Evolutionary conservation across 1,139 yeast genomes (phyloP).

Genomic region (Sugiyamaella grinbergsii): DNA sequence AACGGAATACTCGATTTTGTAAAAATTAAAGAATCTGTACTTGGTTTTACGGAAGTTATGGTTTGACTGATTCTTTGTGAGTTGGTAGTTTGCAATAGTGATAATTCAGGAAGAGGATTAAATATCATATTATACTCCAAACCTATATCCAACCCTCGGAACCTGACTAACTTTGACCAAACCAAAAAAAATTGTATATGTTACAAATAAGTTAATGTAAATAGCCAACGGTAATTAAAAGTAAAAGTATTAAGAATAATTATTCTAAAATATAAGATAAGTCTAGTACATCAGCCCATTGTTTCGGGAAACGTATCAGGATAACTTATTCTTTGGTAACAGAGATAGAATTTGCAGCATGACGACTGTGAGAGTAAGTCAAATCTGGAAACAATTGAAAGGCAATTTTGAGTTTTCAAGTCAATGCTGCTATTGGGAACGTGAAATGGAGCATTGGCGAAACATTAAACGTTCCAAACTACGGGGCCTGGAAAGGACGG

Average conservation of each 20-base stretch:
- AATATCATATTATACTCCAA: conserved; percentile 12
- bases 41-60: background rate
- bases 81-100: background rate
- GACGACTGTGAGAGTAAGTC: background rate
- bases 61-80: background rate
- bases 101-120: background rate
- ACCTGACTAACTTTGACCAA: conserved; percentile 10
- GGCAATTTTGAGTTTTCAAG: conserved; percentile 5
- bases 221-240: conserved; percentile 1
- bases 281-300: conserved; percentile 5
- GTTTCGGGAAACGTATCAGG: conserved; percentile 15
- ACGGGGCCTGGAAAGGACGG: background rate
- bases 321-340: background rate
- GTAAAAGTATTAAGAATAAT: conserved; percentile 9
- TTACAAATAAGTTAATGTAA: conserved; percentile 6
- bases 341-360: background rate
- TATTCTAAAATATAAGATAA: conserved; percentile 5
- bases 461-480: conserved; percentile 2
- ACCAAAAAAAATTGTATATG: conserved; percentile 12
- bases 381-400: conserved; percentile 11
- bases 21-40: no score
- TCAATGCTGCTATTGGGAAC: conserved; percentile 8
- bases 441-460: background rate
- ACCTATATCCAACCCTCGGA: conserved; percentile 7
- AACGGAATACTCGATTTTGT: background rate